These are phyloP conservation scores for Aspergillus cristatus DNA, from an alignment of 495 filamentous ascomycete species.

Conservation along the genomic window DNA sequence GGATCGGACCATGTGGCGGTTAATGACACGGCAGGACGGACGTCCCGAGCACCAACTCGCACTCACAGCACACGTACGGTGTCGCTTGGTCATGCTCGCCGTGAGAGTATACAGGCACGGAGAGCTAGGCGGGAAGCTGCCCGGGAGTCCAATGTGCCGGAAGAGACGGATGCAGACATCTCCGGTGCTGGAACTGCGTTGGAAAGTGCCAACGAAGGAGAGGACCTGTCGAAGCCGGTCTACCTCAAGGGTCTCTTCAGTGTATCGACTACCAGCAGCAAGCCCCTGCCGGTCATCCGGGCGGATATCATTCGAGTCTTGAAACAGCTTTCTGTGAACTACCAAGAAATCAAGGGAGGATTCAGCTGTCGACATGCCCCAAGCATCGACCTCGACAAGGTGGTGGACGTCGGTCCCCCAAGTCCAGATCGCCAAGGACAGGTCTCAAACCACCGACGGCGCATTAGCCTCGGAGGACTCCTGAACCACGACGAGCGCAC, in stretches of 20 bases:
- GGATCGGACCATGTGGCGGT: slow-evolving; percentile 46
- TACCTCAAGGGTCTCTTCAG: slow-evolving; percentile 97
- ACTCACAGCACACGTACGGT: slow-evolving; percentile 63
- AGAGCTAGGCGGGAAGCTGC: slow-evolving; percentile 58
- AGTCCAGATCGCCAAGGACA: slow-evolving; percentile 45
- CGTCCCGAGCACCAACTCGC: slow-evolving; percentile 5
- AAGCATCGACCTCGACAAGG: slow-evolving; percentile 77
- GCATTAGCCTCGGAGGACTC: slow-evolving; percentile 74
- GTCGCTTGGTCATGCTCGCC: slow-evolving; percentile 79
- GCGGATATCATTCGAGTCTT: slow-evolving; percentile 88
- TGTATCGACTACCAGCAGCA: slow-evolving; percentile 91
- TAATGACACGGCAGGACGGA: slow-evolving; percentile 5
- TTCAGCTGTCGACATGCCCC: slow-evolving; percentile 84
- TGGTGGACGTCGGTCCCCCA: slow-evolving; percentile 46
- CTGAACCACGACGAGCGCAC: slow-evolving; percentile 50
- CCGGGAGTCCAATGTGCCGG: slow-evolving; percentile 62
- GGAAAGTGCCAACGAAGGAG: slow-evolving; percentile 47
- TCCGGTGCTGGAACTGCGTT: slow-evolving; percentile 37
- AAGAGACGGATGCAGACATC: slow-evolving; percentile 64
- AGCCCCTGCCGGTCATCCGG: slow-evolving; percentile 74
- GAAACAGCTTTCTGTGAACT: slow-evolving; percentile 79
- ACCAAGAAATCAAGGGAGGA: slow-evolving; percentile 83
- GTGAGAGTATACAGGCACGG: slow-evolving; percentile 84
- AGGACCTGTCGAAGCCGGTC: slow-evolving; percentile 70
- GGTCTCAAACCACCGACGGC: slow-evolving; percentile 55